Evolutionary conservation across 345 rosid genomes (phyloP), one percentile per base, ranked within the genome.

Genomic region (Citrus inodora): DNA sequence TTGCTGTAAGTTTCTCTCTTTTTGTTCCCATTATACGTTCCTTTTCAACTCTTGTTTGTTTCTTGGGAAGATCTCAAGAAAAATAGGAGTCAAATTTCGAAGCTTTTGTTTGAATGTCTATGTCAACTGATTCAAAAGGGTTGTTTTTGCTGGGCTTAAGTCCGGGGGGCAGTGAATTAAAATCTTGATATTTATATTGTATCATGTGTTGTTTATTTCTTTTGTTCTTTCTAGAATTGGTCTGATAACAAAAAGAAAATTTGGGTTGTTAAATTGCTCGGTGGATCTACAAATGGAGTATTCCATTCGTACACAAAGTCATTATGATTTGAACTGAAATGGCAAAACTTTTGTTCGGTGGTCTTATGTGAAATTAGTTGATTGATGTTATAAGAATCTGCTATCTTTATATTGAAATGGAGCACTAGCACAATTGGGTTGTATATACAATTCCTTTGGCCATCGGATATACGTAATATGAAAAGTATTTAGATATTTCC

Each of bases 1-100:
- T 96, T 78, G 81, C 87, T 85, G 99, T 96, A 82, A 74, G 89
- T 83, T 77, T 46, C 69, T 65, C 28, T 21, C 78, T 76, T 13
- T 38, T 56, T 33, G 51, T 46, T 35, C 53, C 72, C 71, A 14
- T 38, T 30, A 42, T 6, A 33, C 25, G 3, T 56, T 27, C 32
- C 14, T 61, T 10, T 5, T 16, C 37, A 3, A 22, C 11, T 40
- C 14, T 40, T 78, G 33, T 73, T 81, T 78, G 70, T 25, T 32
- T 83, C 75, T 60, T 63, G 32, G 46, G 79, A 27, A 74, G 65
- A 5, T 9, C 64, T 27, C 33, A 27, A 25, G 61, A 42, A 62
- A 61, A 76, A 13, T 11, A 59, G 67, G 69, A 27, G n/a, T 38
- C 10, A 33, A 24, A 13, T n/a, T 9, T 53, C 21, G 13, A 65